Percentiles rank a stretch among this genome's conserved stretches.
phyloP scores from a whole-genome alignment of 768 basidiomycete genomes.

The Saitozyma podzolica region DNA sequence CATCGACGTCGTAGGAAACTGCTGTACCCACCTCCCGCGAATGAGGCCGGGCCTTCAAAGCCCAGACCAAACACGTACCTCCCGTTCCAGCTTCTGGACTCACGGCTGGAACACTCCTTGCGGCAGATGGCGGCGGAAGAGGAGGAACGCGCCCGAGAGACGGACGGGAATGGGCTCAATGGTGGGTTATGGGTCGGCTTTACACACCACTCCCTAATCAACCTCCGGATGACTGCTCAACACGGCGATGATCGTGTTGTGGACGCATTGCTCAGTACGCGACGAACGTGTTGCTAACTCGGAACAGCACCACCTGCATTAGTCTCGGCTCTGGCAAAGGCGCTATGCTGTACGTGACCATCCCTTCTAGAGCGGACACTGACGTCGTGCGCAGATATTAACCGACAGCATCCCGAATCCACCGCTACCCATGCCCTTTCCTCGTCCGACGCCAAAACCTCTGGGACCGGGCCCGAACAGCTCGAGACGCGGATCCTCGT shows the following conservation, averaged over 20 bases:
- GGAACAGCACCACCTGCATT: constrained; percentile 56
- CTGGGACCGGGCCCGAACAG: constrained; percentile 17
- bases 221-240: not conserved
- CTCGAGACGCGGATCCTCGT: constrained; percentile 67
- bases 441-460: constrained; percentile 6
- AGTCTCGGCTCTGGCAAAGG: constrained; percentile 87
- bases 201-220: not conserved
- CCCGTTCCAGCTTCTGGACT: constrained; percentile 76
- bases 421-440: constrained; percentile 9
- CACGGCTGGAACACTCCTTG: constrained; percentile 65
- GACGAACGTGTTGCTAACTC: not conserved
- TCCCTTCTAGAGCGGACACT: not conserved
- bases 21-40: constrained; percentile 62
- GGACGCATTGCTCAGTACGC: too few species aligned
- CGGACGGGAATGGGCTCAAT: constrained; percentile 56
- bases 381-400: constrained; percentile 62
- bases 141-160: constrained; percentile 53
- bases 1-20: constrained; percentile 59
- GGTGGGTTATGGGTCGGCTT: constrained; percentile 16
- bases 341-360: constrained; percentile 74
- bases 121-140: constrained; percentile 62
- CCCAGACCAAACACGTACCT: constrained; percentile 69
- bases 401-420: constrained; percentile 52
- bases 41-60: constrained; percentile 16
- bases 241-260: too few species aligned